phyloP scores from a whole-genome alignment of 1,284 basidiomycete species.

The Bjerkandera adusta region DNA sequence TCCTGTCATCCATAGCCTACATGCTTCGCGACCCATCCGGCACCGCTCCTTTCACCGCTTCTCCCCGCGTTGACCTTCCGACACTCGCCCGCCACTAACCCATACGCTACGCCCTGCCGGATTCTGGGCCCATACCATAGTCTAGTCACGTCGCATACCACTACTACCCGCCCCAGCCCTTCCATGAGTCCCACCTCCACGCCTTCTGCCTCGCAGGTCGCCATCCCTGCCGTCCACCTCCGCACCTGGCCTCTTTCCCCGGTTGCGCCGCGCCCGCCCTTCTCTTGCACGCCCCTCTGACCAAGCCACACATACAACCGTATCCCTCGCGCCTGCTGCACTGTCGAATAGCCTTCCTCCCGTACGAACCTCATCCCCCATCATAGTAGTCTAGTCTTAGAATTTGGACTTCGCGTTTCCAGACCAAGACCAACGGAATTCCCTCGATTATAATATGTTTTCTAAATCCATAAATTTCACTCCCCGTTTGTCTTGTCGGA shows the following conservation, averaged over 20 bases:
- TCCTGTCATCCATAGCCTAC: neutral
- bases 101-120: constrained; percentile 1
- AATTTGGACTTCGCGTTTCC: constrained; percentile 6
- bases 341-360: constrained; percentile 9
- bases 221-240: neutral
- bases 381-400: constrained; percentile 5
- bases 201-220: neutral
- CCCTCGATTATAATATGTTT: constrained; percentile 5
- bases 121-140: constrained; percentile 3
- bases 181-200: neutral
- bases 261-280: neutral
- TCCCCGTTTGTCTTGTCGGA: too few species aligned
- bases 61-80: neutral
- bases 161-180: neutral
- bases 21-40: neutral
- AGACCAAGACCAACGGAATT: constrained; percentile 4
- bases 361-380: too few species aligned
- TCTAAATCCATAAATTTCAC: too few species aligned
- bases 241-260: neutral
- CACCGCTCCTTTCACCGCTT: neutral
- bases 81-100: neutral
- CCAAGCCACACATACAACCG: neutral
- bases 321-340: constrained; percentile 5
- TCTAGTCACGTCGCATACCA: constrained; percentile 12
- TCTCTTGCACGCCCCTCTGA: neutral